Evolutionary conservation across 306 rosid genomes (phyloP).

Genomic region (Medicago truncatula): DNA sequence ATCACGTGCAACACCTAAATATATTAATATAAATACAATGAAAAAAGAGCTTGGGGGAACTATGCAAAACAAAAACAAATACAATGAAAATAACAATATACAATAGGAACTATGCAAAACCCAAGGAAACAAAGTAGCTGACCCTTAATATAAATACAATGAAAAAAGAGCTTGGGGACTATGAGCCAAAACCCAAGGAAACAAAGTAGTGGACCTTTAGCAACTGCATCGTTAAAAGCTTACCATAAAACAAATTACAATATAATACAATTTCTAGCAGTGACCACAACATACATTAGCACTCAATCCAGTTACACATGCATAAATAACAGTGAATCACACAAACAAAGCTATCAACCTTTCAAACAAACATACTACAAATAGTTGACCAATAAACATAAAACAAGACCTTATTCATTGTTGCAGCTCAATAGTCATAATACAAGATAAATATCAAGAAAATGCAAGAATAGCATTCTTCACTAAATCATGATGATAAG

Average conservation of each 20-base stretch:
- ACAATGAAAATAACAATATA: too few species aligned
- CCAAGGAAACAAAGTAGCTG: too few species aligned
- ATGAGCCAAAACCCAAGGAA: too few species aligned
- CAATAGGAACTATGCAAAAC: too few species aligned
- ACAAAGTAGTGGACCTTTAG: too few species aligned
- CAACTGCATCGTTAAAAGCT: too few species aligned
- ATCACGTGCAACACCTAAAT: too few species aligned
- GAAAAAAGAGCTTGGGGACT: too few species aligned
- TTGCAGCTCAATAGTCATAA: not conserved
- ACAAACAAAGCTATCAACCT: not conserved
- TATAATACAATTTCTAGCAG: not conserved
- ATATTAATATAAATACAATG: too few species aligned
- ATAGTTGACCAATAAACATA: not conserved
- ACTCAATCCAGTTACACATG: not conserved
- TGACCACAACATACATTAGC: not conserved
- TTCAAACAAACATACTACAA: not conserved
- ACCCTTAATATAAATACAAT: too few species aligned
- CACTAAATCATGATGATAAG: not conserved
- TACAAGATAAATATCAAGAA: not conserved
- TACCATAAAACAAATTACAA: not conserved
- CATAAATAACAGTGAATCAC: not conserved
- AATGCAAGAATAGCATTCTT: conserved; percentile 17
- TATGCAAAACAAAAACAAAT: too few species aligned
- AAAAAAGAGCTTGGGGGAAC: too few species aligned
- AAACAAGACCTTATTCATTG: not conserved